A percentile compares a stretch with the other conserved stretches of the same genome.
Evolutionary conservation across 495 filamentous ascomycete species (phyloP).

Genomic region (Neurospora pannonica): DNA sequence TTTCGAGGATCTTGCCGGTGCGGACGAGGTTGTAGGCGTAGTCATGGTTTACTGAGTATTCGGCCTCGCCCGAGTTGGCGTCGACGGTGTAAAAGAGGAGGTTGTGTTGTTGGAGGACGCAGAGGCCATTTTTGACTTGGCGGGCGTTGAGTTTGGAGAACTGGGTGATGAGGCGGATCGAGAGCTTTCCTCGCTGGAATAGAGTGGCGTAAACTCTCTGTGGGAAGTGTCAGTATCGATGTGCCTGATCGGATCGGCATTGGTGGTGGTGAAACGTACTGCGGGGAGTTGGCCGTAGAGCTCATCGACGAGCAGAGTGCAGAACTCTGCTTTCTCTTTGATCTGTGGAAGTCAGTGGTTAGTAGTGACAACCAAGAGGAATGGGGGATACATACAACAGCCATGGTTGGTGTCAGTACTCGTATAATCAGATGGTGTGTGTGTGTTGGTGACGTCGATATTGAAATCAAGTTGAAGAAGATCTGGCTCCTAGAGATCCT

Average conservation of each 20-base stretch:
- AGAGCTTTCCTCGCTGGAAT: conserved; percentile 65
- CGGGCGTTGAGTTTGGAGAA: conserved; percentile 57
- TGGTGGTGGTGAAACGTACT: conserved; percentile 46
- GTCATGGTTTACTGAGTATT: conserved; percentile 69
- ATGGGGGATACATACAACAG: not conserved
- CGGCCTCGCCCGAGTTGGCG: conserved; percentile 49
- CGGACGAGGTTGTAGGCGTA: conserved; percentile 72
- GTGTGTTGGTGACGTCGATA: conserved; percentile 5
- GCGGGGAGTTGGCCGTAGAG: conserved; percentile 81
- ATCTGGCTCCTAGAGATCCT: conserved; percentile 55
- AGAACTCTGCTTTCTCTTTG: conserved; percentile 66
- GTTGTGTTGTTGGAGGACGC: conserved; percentile 79
- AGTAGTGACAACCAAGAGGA: not conserved
- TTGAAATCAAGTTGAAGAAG: conserved; percentile 11
- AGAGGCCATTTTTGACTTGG: conserved; percentile 68
- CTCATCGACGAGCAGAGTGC: conserved; percentile 78
- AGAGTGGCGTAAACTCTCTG: conserved; percentile 76
- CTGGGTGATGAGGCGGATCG: conserved; percentile 53
- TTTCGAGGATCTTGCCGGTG: conserved; percentile 69
- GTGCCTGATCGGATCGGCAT: not conserved
- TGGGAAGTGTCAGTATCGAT: not conserved
- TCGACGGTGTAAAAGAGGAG: conserved; percentile 69
- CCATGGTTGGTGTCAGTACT: not conserved
- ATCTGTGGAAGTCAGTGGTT: conserved; percentile 24
- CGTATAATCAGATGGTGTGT: conserved; percentile 3